Base-by-base conservation (phyloP, 805 yeast genomes). In the Kodamaea jinghongensis region DNA sequence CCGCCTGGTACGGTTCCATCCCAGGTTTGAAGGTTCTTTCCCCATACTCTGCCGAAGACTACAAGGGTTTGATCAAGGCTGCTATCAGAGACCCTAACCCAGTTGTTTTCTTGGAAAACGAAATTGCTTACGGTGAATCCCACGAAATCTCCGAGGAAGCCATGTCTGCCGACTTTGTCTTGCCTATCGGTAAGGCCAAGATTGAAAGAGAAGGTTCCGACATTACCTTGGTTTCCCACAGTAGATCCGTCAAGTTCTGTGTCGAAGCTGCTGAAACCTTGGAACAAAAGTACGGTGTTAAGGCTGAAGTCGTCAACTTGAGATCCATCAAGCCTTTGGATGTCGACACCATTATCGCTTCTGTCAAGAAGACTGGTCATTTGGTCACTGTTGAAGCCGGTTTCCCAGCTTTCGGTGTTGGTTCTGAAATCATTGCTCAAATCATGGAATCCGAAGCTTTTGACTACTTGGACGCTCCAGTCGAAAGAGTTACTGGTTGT, bases 41-140 rank as follows among this genome's bases (percentile, higher is more conserved):
- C 33, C 99, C 99, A 39, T 93, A 82, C 74, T 81, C 93, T 39
- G 85, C 98, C 37, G 96, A 86, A 71, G 99, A 93, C 70, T 85
- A 88, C 65, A 87, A 86, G 73, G 99, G 99, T 61, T 76, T 93
- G 65, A 68, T 90, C 58, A 93, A 93, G 73, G 95, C 97, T 43
- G 90, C 99, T 36, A 83, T 91, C 59, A 86, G 98, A 71, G 99
- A 93, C 68, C 99, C 99, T 55, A 93, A 93, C 74, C 98, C 98
- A 34, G 96, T 89, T 42, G 84, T 93, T 37, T 83, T 93, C 67
- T 79, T 93, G 63, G 99, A 93, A 73, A 93, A 93, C 71, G 99
- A 93, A 74, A 76, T 93, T 58, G 68, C 89, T 53, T 93, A 93
- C 70, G 96, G 96, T 70, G 96, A 91, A 63, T 63, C 86, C 14